Evolutionary conservation across 225 moss, liverwort and hornwort species (phyloP), one percentile per base, ranked within the genome.

Genomic region (Marchantia paleacea): DNA sequence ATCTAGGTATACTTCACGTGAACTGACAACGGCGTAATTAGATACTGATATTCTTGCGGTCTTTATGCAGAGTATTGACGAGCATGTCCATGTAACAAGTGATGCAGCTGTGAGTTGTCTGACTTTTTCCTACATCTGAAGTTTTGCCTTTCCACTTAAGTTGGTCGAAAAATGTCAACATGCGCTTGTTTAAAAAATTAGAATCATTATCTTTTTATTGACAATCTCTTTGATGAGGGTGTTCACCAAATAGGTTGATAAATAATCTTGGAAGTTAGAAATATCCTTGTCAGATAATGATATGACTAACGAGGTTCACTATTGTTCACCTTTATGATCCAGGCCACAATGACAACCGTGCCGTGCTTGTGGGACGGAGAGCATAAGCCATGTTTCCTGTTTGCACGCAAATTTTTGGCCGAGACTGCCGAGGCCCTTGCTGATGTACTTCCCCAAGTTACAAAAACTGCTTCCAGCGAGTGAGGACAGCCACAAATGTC

Each of bases 351-450:
- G 81, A 91, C 91, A 49, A 49, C 88, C 61, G 65, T 91, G 65
- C 96, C 93, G 69, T 96, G 96, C 82, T 26, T 90, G 29, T 92
- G 94, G 96, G 88, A 93, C 65, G 90, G 90, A 73, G 89, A 70
- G 73, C 94, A 82, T 60, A 90, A 81, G 68, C 96, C 96, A 30
- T 97, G 96, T 83, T 97, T 97, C 78, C 88, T 97, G 67, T 97
- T 97, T 79, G 94, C 94, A 57, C 89, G 96, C 25, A 97, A 97
- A 77, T 97, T 97, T 81, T 82, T 88, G 73, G 82, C 94, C 10
- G 91, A 91, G 39, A 85, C 96, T 75, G 87, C 88, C 12, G 90
- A 87, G 54, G 3, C 73, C 73, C 88, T 97, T 78, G 81, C 89
- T 50, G 82, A 88, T 74, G 76, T 97, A 81, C 85, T 94, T 81